These are phyloP conservation scores for Alternaria consortialis DNA, from an alignment of 2,329 filamentous ascomycete species.

Conservation along the genomic window DNA sequence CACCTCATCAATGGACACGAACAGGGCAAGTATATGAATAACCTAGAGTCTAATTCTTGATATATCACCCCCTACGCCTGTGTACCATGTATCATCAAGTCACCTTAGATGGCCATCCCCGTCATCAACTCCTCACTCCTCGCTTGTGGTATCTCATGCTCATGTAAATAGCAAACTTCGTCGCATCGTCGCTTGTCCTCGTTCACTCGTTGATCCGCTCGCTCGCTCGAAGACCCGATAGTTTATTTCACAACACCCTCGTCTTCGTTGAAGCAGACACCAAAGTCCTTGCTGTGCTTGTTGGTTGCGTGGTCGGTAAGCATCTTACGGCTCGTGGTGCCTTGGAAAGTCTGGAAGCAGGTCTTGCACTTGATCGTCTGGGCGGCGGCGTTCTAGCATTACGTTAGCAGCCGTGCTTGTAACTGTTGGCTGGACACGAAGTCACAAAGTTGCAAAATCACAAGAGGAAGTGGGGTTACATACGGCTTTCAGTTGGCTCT, in stretches of 20 bases:
- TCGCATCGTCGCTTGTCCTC: constrained; percentile 5
- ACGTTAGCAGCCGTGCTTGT: constrained; percentile 6
- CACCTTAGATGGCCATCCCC: constrained; percentile 3
- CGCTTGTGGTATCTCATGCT: constrained; percentile 36
- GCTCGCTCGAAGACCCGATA: not conserved
- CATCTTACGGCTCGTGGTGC: constrained; percentile 76
- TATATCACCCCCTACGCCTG: constrained; percentile 14
- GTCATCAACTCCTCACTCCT: constrained; percentile 20
- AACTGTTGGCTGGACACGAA: not conserved
- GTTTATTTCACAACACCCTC: constrained; percentile 44
- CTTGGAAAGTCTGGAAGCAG: constrained; percentile 82
- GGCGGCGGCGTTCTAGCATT: constrained; percentile 71
- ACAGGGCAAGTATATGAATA: not conserved
- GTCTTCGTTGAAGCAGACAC: constrained; percentile 69
- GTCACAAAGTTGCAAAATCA: not conserved
- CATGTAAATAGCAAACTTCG: constrained; percentile 21
- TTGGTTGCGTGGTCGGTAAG: constrained; percentile 76
- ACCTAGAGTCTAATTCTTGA: not conserved
- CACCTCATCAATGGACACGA: not conserved
- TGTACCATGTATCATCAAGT: constrained; percentile 5
- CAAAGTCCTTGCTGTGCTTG: constrained; percentile 77
- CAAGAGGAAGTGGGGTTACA: not conserved
- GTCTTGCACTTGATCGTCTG: constrained; percentile 79
- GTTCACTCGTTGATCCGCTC: constrained; percentile 6
- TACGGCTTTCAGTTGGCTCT: constrained; percentile 38